Evolutionary conservation across 2,329 filamentous ascomycete species (phyloP).

Genomic region (Phyllosticta capitalensis): DNA sequence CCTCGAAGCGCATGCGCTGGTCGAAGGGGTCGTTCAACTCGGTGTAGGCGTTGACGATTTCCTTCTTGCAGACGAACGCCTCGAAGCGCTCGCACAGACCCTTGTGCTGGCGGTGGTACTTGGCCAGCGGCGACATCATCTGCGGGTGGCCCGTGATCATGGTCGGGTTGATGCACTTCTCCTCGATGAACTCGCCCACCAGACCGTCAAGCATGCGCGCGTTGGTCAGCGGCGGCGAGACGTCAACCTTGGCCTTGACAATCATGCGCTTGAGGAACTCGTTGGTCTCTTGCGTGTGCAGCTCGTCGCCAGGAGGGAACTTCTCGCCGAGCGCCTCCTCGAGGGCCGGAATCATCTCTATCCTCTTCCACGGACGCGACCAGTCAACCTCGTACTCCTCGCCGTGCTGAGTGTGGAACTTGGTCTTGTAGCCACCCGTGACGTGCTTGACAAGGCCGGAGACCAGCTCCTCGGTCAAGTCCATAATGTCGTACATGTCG

Average conservation of each 20-base stretch:
- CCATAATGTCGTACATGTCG: constrained; percentile 72
- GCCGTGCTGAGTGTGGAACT: constrained; percentile 76
- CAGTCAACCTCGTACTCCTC: constrained; percentile 90
- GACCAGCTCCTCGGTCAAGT: constrained; percentile 86
- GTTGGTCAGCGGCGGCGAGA: constrained; percentile 82
- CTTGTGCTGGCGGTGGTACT: constrained; percentile 73
- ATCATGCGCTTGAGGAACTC: constrained; percentile 76
- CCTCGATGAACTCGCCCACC: constrained; percentile 83
- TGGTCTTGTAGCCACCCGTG: constrained; percentile 75
- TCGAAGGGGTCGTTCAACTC: constrained; percentile 97
- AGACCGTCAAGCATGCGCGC: constrained; percentile 95
- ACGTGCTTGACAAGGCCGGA: constrained; percentile 81
- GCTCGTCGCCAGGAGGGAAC: constrained; percentile 80
- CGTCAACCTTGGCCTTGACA: constrained; percentile 85
- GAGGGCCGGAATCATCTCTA: constrained; percentile 92
- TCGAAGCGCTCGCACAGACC: constrained; percentile 96
- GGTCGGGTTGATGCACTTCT: constrained; percentile 85
- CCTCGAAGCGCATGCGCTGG: constrained; percentile 83
- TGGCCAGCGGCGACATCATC: constrained; percentile 93
- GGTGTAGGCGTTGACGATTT: constrained; percentile 94
- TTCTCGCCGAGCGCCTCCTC: constrained; percentile 86
- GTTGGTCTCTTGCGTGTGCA: constrained; percentile 83
- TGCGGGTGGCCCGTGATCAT: constrained; percentile 77
- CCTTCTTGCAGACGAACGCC: constrained; percentile 94
- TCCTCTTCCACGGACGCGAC: constrained; percentile 84